Evolutionary conservation across 768 basidiomycete species (phyloP).

Genomic region (Rhizopogon vesiculosus): DNA sequence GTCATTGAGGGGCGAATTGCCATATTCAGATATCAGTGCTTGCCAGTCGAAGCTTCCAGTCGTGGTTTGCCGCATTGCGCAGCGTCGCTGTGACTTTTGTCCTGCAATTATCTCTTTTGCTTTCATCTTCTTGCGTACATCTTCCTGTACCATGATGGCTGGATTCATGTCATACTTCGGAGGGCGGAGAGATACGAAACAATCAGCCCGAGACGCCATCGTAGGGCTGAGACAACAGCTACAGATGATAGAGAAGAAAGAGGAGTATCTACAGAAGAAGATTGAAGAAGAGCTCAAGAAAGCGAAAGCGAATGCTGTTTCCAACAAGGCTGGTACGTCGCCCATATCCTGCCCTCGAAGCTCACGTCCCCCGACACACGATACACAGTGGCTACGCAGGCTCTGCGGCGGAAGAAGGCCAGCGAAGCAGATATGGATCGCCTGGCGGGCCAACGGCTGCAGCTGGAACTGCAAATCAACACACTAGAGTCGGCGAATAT

Average conservation of each 20-base stretch:
- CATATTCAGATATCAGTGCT: constrained; percentile 18
- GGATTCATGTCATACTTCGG: constrained; percentile 88
- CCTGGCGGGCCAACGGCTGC: constrained; percentile 79
- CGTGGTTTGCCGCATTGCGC: constrained; percentile 5
- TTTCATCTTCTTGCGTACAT: constrained; percentile 1
- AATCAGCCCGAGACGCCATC: constrained; percentile 88
- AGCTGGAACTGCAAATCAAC: constrained; percentile 95
- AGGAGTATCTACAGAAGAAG: constrained; percentile 94
- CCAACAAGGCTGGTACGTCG: constrained; percentile 87
- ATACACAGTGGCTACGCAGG: constrained; percentile 73
- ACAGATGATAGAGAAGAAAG: constrained; percentile 98
- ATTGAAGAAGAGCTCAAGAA: constrained; percentile 92
- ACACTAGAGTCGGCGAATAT: constrained; percentile 96
- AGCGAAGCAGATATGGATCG: constrained; percentile 84
- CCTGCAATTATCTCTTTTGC: background rate
- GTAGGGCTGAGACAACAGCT: constrained; percentile 90
- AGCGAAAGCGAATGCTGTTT: constrained; percentile 88
- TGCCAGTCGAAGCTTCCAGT: background rate
- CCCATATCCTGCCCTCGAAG: background rate
- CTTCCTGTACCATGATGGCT: constrained; percentile 51
- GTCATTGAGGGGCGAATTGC: constrained; percentile 13
- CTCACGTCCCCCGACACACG: constrained; percentile 1
- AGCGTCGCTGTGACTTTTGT: constrained; percentile 4
- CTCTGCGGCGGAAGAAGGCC: constrained; percentile 90
- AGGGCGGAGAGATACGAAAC: constrained; percentile 75